phyloP scores from a whole-genome alignment of 441 rosid genomes.

The Adansonia gregorii region DNA sequence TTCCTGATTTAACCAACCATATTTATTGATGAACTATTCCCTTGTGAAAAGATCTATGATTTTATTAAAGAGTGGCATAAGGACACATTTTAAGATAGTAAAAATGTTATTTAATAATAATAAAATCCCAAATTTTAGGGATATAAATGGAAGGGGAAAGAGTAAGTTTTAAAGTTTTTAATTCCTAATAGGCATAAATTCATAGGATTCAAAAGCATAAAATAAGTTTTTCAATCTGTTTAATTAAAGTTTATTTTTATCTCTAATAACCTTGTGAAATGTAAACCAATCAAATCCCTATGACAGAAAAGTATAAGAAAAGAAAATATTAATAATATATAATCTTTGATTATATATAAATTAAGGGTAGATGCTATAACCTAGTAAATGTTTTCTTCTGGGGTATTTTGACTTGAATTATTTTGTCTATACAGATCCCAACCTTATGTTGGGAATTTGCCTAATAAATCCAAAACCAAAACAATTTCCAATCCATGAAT shows the following conservation, averaged over 20 bases:
- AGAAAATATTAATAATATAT: background rate
- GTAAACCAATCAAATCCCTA: background rate
- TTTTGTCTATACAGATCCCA: constrained; percentile 23
- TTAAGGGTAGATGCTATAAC: constrained; percentile 3
- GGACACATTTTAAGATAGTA: too few species aligned
- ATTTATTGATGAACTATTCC: background rate
- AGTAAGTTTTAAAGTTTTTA: background rate
- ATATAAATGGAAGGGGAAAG: background rate
- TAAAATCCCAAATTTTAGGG: background rate
- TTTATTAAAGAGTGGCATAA: too few species aligned
- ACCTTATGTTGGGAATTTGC: constrained; percentile 34
- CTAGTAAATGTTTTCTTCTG: constrained; percentile 7
- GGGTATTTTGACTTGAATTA: constrained; percentile 17
- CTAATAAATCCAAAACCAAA: constrained; percentile 56
- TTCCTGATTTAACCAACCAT: constrained; percentile 11
- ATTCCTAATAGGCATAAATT: background rate
- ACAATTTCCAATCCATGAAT: constrained; percentile 15
- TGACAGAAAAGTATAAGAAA: constrained; percentile 1
- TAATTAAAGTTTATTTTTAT: background rate
- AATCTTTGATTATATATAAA: constrained; percentile 1
- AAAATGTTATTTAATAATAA: too few species aligned
- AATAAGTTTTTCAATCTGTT: background rate
- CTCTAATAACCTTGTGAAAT: constrained; percentile 6
- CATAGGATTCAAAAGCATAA: background rate
- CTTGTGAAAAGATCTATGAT: too few species aligned